Percentiles rank a stretch among this genome's conserved stretches.
phyloP scores from a whole-genome alignment of 1,284 basidiomycete genomes.

The Naganishia liquefaciens region DNA sequence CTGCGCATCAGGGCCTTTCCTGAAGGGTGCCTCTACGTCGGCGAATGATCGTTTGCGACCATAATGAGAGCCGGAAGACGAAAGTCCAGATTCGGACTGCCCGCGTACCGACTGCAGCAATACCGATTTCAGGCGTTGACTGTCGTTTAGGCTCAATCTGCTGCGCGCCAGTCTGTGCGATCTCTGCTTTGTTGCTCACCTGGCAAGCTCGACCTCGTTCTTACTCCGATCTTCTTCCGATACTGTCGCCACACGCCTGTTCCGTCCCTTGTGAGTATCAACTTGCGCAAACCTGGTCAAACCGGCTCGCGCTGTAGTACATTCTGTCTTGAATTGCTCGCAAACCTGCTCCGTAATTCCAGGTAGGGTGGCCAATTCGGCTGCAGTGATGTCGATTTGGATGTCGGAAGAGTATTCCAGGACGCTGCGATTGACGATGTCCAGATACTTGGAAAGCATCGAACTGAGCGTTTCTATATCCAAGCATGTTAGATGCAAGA shows the following conservation, averaged over 20 bases:
- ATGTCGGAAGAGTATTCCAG: constrained; percentile 17
- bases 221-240: constrained; percentile 1
- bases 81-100: not conserved
- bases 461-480: constrained; percentile 2
- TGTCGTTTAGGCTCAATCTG: not conserved
- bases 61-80: not conserved
- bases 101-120: constrained; percentile 2
- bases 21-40: not conserved
- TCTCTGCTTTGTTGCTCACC: not conserved
- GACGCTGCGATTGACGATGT: constrained; percentile 15
- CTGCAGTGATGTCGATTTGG: constrained; percentile 10
- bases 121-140: constrained; percentile 18
- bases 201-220: constrained; percentile 3
- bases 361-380: constrained; percentile 6
- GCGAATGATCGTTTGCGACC: constrained; percentile 16
- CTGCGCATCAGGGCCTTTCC: not conserved
- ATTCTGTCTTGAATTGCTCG: constrained; percentile 2
- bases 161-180: not conserved
- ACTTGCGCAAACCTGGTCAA: constrained; percentile 11
- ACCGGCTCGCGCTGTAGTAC: not conserved
- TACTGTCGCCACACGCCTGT: not conserved
- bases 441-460: constrained; percentile 12
- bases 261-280: not conserved
- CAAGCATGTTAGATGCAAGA: not conserved
- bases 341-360: not conserved